Percentiles rank a stretch among this genome's conserved stretches.
These are phyloP conservation scores for Amanita brunnescens DNA, from an alignment of 768 basidiomycete genomes.

Conservation along the genomic window DNA sequence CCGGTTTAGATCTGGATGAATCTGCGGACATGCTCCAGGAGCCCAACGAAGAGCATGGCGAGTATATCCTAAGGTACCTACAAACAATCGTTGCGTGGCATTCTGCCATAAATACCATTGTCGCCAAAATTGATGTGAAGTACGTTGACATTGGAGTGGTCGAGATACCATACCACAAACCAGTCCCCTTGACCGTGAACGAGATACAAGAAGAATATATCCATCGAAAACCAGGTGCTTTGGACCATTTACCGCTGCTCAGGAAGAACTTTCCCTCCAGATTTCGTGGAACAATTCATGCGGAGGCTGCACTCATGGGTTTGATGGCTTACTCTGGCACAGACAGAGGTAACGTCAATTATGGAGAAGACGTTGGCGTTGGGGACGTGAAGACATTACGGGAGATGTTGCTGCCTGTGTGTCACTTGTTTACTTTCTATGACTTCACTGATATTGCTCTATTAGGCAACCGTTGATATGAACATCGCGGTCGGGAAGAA, in stretches of 20 bases:
- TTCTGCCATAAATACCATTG: not conserved
- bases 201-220: not conserved
- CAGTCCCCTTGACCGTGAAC: not conserved
- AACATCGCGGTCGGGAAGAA: not conserved
- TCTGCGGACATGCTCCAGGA: not conserved
- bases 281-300: not conserved
- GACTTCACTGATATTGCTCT: not conserved
- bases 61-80: not conserved
- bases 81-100: not conserved
- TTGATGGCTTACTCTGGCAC: not conserved
- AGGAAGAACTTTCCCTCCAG: not conserved
- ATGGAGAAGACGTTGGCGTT: not conserved
- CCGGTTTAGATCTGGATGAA: too few relatives aligned
- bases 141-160: not conserved
- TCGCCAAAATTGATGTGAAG: not conserved
- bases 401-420: not conserved
- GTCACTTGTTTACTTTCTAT: not conserved
- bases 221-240: not conserved
- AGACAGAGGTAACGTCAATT: not conserved
- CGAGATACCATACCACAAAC: not conserved
- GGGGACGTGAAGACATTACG: not conserved
- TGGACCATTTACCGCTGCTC: not conserved
- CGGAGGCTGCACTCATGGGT: not conserved
- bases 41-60: not conserved
- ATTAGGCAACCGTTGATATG: not conserved